These are phyloP conservation scores for Pachysolen tannophilus DNA, from an alignment of 805 yeast genomes.

Conservation along the genomic window DNA sequence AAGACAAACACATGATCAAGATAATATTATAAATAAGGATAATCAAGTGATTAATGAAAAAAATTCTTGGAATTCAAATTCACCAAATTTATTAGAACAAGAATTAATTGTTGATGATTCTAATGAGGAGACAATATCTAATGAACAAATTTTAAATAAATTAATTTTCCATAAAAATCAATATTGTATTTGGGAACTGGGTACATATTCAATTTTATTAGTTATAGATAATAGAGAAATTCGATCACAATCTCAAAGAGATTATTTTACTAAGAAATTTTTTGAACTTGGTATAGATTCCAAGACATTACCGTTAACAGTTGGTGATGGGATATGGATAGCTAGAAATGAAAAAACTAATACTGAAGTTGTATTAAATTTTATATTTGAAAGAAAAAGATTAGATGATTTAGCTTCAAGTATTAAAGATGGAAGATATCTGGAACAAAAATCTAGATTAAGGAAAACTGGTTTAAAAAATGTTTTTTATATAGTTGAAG, in stretches of 20 bases:
- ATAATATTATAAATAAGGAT: background rate
- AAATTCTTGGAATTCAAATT: background rate
- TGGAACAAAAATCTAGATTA: constrained; percentile 79
- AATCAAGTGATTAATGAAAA: background rate
- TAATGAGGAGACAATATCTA: background rate
- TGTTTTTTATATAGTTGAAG: constrained; percentile 76
- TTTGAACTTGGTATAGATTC: constrained; percentile 37
- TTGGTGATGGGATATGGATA: constrained; percentile 89
- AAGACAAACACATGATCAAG: background rate
- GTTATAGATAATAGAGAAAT: constrained; percentile 80
- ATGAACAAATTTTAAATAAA: background rate
- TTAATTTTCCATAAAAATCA: constrained; percentile 9
- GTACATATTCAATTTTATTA: constrained; percentile 50
- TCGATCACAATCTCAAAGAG: constrained; percentile 58
- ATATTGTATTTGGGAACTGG: constrained; percentile 54
- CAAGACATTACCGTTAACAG: constrained; percentile 51
- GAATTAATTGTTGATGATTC: background rate
- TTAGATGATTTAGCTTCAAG: constrained; percentile 78
- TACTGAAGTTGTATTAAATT: constrained; percentile 60
- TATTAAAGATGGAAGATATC: constrained; percentile 80
- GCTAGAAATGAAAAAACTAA: constrained; percentile 53
- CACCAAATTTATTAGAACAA: background rate
- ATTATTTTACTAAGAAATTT: constrained; percentile 56
- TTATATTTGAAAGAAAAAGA: constrained; percentile 85
- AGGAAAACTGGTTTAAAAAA: constrained; percentile 59